phyloP scores from a whole-genome alignment of 2,329 filamentous ascomycete species.

The Botrytis tulipae region DNA sequence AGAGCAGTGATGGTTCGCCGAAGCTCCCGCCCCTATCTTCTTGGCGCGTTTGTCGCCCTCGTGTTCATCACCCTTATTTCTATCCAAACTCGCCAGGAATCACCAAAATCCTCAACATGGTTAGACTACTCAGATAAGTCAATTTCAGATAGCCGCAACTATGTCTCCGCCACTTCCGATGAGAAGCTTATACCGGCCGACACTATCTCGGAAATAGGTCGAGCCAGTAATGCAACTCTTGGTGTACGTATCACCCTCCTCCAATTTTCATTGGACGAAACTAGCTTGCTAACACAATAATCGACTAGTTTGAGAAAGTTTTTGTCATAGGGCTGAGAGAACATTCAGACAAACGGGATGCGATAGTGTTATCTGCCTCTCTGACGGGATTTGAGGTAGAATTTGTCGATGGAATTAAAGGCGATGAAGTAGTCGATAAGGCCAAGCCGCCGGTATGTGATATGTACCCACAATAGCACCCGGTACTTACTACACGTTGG shows the following conservation, averaged over 20 bases:
- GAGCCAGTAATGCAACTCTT: neutral
- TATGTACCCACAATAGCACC: neutral
- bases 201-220: constrained; percentile 9
- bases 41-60: neutral
- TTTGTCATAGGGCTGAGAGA: constrained; percentile 48
- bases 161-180: neutral
- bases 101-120: neutral
- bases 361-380: constrained; percentile 44
- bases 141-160: neutral
- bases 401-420: constrained; percentile 45
- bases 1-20: neutral
- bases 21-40: neutral
- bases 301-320: constrained; percentile 43
- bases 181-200: neutral
- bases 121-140: constrained; percentile 13
- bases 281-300: neutral
- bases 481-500: neutral
- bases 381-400: constrained; percentile 46
- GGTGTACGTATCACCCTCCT: neutral
- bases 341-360: constrained; percentile 50
- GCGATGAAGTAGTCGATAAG: constrained; percentile 43
- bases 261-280: neutral
- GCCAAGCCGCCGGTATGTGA: constrained; percentile 40
- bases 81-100: neutral
- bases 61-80: neutral